Conservation (phyloP, 805 yeast genomes). For the Candida chilensis region DNA sequence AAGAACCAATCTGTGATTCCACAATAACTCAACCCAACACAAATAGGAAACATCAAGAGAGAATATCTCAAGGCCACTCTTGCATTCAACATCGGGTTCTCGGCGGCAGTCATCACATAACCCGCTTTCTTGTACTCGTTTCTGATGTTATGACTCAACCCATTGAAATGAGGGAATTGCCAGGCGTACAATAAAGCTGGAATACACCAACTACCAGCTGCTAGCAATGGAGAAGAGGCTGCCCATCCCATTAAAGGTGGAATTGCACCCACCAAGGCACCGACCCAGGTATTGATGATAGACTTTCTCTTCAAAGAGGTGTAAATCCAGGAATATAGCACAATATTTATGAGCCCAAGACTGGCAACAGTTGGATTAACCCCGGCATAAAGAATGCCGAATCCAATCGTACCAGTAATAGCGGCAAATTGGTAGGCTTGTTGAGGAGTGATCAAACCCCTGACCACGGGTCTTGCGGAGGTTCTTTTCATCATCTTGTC, state of each 20-base stretch:
- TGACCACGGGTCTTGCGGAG: slow-evolving; percentile 79
- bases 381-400: slow-evolving; percentile 59
- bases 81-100: slow-evolving; percentile 85
- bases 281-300: slow-evolving; percentile 94
- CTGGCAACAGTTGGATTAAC: slow-evolving; percentile 80
- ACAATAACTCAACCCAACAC: slow-evolving; percentile 71
- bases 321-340: slow-evolving; percentile 81
- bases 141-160: slow-evolving; percentile 80
- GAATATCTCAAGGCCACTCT: slow-evolving; percentile 90
- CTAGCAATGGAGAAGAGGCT: slow-evolving; percentile 65
- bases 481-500: slow-evolving; percentile 87
- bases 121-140: slow-evolving; percentile 90
- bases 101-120: slow-evolving; percentile 95
- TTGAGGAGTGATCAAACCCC: slow-evolving; percentile 63
- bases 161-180: slow-evolving; percentile 98
- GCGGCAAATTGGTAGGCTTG: slow-evolving; percentile 83
- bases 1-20: slow-evolving; percentile 79
- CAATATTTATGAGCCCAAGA: slow-evolving; percentile 75
- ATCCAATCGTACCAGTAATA: slow-evolving; percentile 62
- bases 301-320: slow-evolving; percentile 82
- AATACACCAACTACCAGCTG: slow-evolving; percentile 93
- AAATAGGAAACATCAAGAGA: slow-evolving; percentile 86
- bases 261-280: slow-evolving; percentile 97
- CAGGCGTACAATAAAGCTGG: slow-evolving; percentile 89
- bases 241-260: slow-evolving; percentile 99